Conservation (phyloP, 1,139 yeast genomes). For the Pichia sp. region DNA sequence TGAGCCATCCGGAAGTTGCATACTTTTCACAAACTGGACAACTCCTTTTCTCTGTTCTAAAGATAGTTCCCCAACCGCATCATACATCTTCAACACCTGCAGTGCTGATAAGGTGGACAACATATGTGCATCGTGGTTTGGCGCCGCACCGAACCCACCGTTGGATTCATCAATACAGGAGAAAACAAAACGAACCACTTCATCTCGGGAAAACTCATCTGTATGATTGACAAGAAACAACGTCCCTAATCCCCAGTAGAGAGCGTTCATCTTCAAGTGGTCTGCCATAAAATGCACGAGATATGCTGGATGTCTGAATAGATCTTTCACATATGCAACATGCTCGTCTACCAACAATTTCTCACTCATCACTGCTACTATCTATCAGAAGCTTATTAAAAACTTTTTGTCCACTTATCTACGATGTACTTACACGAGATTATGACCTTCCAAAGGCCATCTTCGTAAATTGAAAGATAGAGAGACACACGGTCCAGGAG, state of each 20-base stretch:
- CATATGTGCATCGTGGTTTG: slow-evolving; percentile 87
- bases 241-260: slow-evolving; percentile 93
- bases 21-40: slow-evolving; percentile 44
- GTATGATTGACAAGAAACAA: slow-evolving; percentile 55
- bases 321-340: slow-evolving; percentile 45
- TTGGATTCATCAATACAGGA: slow-evolving; percentile 55
- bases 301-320: slow-evolving; percentile 49
- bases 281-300: slow-evolving; percentile 88
- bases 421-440: no score
- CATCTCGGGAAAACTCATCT: slow-evolving; percentile 54
- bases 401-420: no score
- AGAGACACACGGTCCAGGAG: no score
- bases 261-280: slow-evolving; percentile 83
- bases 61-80: slow-evolving; percentile 44
- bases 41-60: slow-evolving; percentile 32
- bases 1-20: slow-evolving; percentile 72
- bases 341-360: slow-evolving; percentile 39
- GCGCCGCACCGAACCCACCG: slow-evolving; percentile 92
- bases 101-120: slow-evolving; percentile 81
- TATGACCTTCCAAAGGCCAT: no score
- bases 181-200: slow-evolving; percentile 62
- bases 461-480: no score
- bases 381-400: no score
- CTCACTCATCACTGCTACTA: not conserved
- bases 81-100: slow-evolving; percentile 69